These are phyloP conservation scores for Tylopilus cervinicoccineus DNA, from an alignment of 768 basidiomycete genomes.

Conservation along the genomic window DNA sequence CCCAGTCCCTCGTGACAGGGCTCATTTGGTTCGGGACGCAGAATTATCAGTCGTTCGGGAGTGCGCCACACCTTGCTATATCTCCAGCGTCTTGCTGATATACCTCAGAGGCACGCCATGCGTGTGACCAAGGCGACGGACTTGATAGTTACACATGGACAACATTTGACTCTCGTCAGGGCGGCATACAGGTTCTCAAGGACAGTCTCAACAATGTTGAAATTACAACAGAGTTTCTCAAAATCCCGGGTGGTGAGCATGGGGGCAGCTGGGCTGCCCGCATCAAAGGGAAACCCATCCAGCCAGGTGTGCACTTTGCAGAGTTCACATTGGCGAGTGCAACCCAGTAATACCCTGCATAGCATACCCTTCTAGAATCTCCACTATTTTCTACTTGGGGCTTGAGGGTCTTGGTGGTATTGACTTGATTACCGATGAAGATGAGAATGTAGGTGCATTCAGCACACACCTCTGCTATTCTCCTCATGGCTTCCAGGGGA, in stretches of 20 bases:
- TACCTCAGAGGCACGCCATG: conserved; percentile 66
- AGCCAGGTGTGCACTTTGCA: conserved; percentile 40
- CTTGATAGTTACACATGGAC: conserved; percentile 85
- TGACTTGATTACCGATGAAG: conserved; percentile 72
- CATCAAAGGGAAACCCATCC: conserved; percentile 76
- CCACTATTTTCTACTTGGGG: conserved; percentile 83
- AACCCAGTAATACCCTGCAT: conserved; percentile 24
- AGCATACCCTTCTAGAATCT: conserved; percentile 57
- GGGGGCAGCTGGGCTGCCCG: conserved; percentile 90
- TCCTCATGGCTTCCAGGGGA: conserved; percentile 49
- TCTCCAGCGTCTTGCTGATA: conserved; percentile 1
- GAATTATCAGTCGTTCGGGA: conserved; percentile 66
- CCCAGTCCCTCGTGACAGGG: conserved; percentile 89
- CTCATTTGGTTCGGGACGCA: conserved; percentile 93
- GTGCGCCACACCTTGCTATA: conserved; percentile 39
- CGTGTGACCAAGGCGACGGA: conserved; percentile 84
- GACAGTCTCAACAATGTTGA: conserved; percentile 82
- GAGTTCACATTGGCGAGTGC: neutral
- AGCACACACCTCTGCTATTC: neutral
- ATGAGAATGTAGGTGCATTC: conserved; percentile 58
- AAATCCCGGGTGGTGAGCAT: conserved; percentile 75
- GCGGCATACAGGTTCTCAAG: conserved; percentile 79
- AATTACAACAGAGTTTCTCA: conserved; percentile 81
- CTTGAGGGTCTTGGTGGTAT: conserved; percentile 83
- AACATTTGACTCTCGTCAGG: conserved; percentile 79